Evolutionary conservation across 306 rosid genomes (phyloP).

Genomic region (Sechiopsis laciniata): DNA sequence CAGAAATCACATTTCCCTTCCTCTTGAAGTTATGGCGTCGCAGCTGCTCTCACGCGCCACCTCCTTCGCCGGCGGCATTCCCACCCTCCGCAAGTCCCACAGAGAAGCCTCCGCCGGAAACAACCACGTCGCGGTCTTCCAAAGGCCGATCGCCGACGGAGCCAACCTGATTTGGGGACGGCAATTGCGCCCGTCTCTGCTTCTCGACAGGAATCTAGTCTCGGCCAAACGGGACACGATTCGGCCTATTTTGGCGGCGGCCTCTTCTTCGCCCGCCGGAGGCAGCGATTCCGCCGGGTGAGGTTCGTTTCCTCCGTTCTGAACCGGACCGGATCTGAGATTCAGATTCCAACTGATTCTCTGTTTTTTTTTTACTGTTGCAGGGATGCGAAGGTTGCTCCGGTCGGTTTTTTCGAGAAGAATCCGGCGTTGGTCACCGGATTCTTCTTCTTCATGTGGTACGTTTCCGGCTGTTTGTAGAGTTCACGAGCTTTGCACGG

Average conservation of each 20-base stretch:
- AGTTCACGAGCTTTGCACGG: background rate
- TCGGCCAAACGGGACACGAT: constrained; percentile 38
- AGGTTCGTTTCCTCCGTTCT: constrained; percentile 95
- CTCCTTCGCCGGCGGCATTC: constrained; percentile 33
- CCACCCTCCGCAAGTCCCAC: constrained; percentile 40
- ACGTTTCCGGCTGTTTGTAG: constrained; percentile 14
- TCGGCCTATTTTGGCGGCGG: constrained; percentile 53
- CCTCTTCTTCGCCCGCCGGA: constrained; percentile 68
- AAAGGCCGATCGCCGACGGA: constrained; percentile 59
- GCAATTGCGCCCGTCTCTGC: constrained; percentile 75
- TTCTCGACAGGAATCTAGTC: constrained; percentile 27
- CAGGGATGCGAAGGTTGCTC: constrained; percentile 71
- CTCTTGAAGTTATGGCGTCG: constrained; percentile 58
- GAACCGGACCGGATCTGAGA: constrained; percentile 36
- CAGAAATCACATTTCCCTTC: constrained; percentile 14
- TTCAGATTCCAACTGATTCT: constrained; percentile 36
- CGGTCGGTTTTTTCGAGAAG: constrained; percentile 48
- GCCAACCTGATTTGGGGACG: constrained; percentile 83
- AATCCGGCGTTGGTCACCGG: constrained; percentile 72
- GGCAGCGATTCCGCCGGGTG: constrained; percentile 99
- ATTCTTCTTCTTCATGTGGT: constrained; percentile 92
- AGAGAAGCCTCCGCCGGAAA: constrained; percentile 23
- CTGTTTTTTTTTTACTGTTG: constrained; percentile 9
- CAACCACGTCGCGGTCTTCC: constrained; percentile 30
- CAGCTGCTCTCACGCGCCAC: constrained; percentile 85